Conservation (phyloP, 768 basidiomycete genomes). For the Lentinula sp. region DNA sequence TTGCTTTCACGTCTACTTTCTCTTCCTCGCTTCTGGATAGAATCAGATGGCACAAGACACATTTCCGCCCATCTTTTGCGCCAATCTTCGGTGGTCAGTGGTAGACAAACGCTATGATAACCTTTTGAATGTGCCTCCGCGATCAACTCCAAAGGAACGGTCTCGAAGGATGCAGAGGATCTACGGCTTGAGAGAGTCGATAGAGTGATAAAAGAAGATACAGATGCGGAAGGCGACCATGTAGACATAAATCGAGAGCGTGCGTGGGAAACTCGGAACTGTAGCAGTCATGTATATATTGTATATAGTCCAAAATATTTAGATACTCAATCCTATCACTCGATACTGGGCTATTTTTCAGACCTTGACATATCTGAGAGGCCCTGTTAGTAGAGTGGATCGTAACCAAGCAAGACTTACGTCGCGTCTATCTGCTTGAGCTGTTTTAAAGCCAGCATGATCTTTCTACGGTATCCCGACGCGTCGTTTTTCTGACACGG, state of each 20-base stretch:
- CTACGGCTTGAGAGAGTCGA: conserved; percentile 34
- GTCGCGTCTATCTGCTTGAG: conserved; percentile 94
- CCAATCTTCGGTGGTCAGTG: conserved; percentile 90
- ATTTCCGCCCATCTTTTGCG: conserved; percentile 82
- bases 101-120: conserved; percentile 73
- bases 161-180: conserved; percentile 20
- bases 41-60: conserved; percentile 57
- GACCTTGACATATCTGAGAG: background rate
- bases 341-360: background rate
- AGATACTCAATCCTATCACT: too few species aligned
- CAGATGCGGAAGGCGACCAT: conserved; percentile 31
- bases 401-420: conserved; percentile 39
- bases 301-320: background rate
- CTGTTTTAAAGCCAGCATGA: conserved; percentile 84
- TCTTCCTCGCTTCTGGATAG: conserved; percentile 24
- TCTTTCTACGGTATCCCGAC: conserved; percentile 78
- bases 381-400: background rate
- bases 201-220: conserved; percentile 31
- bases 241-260: conserved; percentile 9
- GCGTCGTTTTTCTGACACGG: conserved; percentile 82
- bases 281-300: too few species aligned
- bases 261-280: background rate
- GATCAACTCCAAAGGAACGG: conserved; percentile 46
- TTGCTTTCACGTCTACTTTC: conserved; percentile 30
- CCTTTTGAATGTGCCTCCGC: conserved; percentile 54